These are phyloP conservation scores for Phoenix roebelenii DNA, from an alignment of 176 grass and related monocot species.

Conservation along the genomic window DNA sequence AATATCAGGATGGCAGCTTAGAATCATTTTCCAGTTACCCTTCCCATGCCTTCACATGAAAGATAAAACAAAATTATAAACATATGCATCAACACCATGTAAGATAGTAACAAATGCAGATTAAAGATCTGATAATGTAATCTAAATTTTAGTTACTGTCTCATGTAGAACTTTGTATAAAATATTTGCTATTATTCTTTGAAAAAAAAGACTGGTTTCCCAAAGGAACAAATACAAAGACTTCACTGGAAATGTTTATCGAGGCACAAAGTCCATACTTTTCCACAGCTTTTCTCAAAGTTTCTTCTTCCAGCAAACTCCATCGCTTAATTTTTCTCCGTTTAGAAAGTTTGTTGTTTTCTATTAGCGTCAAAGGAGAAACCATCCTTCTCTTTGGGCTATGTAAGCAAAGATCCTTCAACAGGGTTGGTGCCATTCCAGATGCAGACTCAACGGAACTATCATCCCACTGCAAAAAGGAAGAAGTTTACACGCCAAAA, in stretches of 20 bases:
- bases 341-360: background rate
- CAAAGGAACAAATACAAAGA: constrained; percentile 2
- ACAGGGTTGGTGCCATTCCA: background rate
- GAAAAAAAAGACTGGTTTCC: background rate
- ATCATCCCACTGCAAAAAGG: constrained; percentile 5
- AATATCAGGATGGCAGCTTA: constrained; percentile 2
- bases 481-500: background rate
- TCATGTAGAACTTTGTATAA: no score
- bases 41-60: constrained; percentile 17
- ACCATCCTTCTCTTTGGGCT: constrained; percentile 4
- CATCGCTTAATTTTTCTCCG: constrained; percentile 25
- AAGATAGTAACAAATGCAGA: no score
- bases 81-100: background rate
- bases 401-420: constrained; percentile 10
- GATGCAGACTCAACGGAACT: background rate
- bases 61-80: constrained; percentile 1
- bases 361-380: constrained; percentile 18
- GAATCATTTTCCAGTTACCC: constrained; percentile 34
- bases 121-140: no score
- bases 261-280: constrained; percentile 18
- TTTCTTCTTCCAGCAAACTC: constrained; percentile 28
- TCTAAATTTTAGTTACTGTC: no score
- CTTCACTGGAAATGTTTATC: background rate
- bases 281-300: constrained; percentile 23
- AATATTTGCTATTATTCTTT: background rate